phyloP scores from a whole-genome alignment of 208 protist species.

The Leishmania tropica region DNA sequence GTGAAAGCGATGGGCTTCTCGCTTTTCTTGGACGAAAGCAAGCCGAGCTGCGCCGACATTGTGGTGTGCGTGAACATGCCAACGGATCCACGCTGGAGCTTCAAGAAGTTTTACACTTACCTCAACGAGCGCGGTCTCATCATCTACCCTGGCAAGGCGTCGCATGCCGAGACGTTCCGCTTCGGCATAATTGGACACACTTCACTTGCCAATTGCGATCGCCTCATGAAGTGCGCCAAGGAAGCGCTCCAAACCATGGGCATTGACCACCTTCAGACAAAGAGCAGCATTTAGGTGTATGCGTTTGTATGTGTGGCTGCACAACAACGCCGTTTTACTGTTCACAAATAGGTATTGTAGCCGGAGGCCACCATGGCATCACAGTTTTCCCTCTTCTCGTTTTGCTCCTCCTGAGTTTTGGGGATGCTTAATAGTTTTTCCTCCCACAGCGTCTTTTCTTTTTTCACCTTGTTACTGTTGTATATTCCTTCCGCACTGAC shows the following conservation, averaged over 20 bases:
- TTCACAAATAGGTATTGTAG: not conserved
- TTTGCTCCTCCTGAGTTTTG: not conserved
- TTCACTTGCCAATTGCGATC: constrained; percentile 43
- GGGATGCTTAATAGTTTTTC: not conserved
- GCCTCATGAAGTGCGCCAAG: constrained; percentile 53
- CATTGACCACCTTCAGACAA: constrained; percentile 44
- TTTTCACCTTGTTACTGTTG: not conserved
- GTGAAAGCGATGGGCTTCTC: constrained; percentile 77
- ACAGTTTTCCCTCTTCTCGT: not conserved
- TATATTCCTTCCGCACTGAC: not conserved
- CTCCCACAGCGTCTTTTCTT: not conserved
- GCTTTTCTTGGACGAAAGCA: constrained; percentile 63
- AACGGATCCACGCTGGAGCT: constrained; percentile 75
- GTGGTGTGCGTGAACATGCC: constrained; percentile 88
- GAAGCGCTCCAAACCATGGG: constrained; percentile 64
- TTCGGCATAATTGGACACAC: constrained; percentile 88
- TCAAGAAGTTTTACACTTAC: constrained; percentile 85
- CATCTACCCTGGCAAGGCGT: constrained; percentile 88
- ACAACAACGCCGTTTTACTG: not conserved
- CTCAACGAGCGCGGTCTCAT: constrained; percentile 74
- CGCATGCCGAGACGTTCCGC: constrained; percentile 85
- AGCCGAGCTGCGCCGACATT: constrained; percentile 71
- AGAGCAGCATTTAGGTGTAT: constrained; percentile 44
- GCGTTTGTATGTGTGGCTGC: not conserved
- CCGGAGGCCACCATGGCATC: not conserved